Percentiles rank a stretch among this genome's conserved stretches.
Conservation (phyloP, 2,329 filamentous ascomycete species). For the Colletotrichum acutatum region DNA sequence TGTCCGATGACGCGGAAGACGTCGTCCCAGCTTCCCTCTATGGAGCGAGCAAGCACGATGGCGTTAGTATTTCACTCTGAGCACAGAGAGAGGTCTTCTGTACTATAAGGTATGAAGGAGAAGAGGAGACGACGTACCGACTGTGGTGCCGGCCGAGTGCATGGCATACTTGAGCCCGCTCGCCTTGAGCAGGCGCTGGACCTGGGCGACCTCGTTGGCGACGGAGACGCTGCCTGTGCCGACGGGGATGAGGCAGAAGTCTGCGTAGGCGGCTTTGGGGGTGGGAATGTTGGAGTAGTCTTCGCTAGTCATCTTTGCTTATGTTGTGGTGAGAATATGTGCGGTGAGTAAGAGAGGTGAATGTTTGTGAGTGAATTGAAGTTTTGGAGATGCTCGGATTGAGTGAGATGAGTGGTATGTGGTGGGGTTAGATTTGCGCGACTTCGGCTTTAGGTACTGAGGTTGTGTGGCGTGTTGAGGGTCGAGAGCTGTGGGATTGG, state of each 20-base stretch:
- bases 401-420: neutral
- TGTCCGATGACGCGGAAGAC: conserved; percentile 89
- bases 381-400: neutral
- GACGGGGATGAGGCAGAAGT: conserved; percentile 92
- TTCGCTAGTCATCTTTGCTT: conserved; percentile 40
- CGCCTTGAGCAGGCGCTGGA: conserved; percentile 84
- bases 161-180: conserved; percentile 87
- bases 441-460: neutral
- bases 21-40: conserved; percentile 91
- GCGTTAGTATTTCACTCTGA: too few relatives aligned
- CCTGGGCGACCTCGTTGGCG: conserved; percentile 85
- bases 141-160: conserved; percentile 93
- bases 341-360: neutral
- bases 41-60: too few relatives aligned
- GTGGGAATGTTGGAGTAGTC: conserved; percentile 67
- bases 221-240: conserved; percentile 83
- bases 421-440: neutral
- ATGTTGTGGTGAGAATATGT: neutral
- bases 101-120: too few relatives aligned
- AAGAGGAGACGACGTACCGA: too few relatives aligned
- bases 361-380: neutral
- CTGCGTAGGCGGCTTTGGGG: conserved; percentile 81
- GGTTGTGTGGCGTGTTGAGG: neutral
- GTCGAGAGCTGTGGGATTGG: neutral
- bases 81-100: too few relatives aligned